Conservation (phyloP, 148 eudicot species). For the Rhododendron ovatum region DNA sequence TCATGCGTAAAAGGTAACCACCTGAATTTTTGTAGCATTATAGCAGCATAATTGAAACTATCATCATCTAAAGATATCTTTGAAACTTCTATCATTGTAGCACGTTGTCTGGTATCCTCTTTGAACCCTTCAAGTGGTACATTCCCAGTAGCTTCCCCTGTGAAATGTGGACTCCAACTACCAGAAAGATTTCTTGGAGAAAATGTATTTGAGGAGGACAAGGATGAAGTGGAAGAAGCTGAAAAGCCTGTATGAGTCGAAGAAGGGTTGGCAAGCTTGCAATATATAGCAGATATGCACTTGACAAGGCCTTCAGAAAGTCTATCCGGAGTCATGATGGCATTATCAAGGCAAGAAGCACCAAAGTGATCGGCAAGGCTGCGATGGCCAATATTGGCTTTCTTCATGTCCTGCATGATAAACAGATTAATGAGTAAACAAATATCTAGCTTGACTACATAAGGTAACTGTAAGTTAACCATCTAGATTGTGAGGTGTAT, state of each 20-base stretch:
- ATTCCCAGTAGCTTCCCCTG: slow-evolving; percentile 18
- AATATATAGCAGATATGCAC: slow-evolving; percentile 46
- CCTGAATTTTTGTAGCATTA: slow-evolving; percentile 52
- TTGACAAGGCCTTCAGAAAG: slow-evolving; percentile 48
- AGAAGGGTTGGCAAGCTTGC: slow-evolving; percentile 37
- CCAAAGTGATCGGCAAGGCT: slow-evolving; percentile 52
- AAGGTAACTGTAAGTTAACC: neutral
- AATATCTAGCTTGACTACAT: neutral
- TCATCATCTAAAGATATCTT: slow-evolving; percentile 43
- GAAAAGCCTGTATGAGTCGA: slow-evolving; percentile 20
- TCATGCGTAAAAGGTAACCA: neutral
- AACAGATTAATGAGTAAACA: neutral
- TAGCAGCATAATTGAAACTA: slow-evolving; percentile 41
- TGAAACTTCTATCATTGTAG: slow-evolving; percentile 31
- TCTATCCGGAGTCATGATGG: slow-evolving; percentile 30
- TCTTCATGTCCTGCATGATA: slow-evolving; percentile 30
- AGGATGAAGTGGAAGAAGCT: slow-evolving; percentile 37
- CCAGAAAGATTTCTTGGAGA: slow-evolving; percentile 41
- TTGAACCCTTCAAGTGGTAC: slow-evolving; percentile 18
- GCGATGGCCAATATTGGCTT: slow-evolving; percentile 22
- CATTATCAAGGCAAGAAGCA: slow-evolving; percentile 23
- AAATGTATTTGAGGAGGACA: slow-evolving; percentile 41
- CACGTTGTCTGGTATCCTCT: slow-evolving; percentile 25
- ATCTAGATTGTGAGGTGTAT: slow-evolving; percentile 1
- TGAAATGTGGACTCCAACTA: slow-evolving; percentile 38